Conservation (phyloP, 108 stramenopile genomes). For the Pseudonitzschia delicatissima region DNA sequence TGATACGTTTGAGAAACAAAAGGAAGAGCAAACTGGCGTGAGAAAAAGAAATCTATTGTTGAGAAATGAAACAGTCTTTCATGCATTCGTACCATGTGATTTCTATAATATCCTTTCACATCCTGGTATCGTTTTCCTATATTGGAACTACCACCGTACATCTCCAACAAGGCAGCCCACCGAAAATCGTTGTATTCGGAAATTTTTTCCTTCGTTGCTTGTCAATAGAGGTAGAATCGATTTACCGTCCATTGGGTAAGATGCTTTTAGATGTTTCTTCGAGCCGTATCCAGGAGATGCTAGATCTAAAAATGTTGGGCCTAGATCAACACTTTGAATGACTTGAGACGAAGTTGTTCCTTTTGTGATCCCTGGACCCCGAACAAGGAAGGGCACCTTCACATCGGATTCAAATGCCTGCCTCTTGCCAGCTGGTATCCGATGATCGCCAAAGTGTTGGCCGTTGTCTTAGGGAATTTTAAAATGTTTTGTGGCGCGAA, state of each 20-base stretch:
- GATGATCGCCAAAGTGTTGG: slow-evolving; percentile 26
- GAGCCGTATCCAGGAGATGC: background rate
- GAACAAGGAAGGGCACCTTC: slow-evolving; percentile 20
- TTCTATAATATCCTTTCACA: background rate
- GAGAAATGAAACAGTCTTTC: background rate
- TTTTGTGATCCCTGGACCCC: slow-evolving; percentile 20
- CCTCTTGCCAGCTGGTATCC: slow-evolving; percentile 19
- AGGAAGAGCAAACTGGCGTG: too few relatives aligned
- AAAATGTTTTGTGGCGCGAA: background rate
- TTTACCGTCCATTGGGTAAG: slow-evolving; percentile 10
- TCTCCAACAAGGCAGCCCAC: slow-evolving; percentile 6
- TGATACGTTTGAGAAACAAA: too few relatives aligned
- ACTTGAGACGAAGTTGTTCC: slow-evolving; percentile 5
- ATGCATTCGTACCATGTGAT: slow-evolving; percentile 3
- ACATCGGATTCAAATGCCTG: slow-evolving; percentile 29
- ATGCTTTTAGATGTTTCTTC: background rate
- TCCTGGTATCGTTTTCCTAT: background rate
- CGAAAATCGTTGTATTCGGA: background rate
- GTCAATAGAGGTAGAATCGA: background rate
- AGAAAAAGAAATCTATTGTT: background rate
- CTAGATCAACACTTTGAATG: slow-evolving; percentile 24
- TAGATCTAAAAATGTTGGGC: slow-evolving; percentile 20
- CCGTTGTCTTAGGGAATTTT: slow-evolving; percentile 22
- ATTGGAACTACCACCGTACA: slow-evolving; percentile 1
- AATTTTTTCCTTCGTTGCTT: background rate